A percentile compares a stretch with the other conserved stretches of the same genome.
These are phyloP conservation scores for Claviceps lovelessii DNA, from an alignment of 2,329 filamentous ascomycete species.

Conservation along the genomic window DNA sequence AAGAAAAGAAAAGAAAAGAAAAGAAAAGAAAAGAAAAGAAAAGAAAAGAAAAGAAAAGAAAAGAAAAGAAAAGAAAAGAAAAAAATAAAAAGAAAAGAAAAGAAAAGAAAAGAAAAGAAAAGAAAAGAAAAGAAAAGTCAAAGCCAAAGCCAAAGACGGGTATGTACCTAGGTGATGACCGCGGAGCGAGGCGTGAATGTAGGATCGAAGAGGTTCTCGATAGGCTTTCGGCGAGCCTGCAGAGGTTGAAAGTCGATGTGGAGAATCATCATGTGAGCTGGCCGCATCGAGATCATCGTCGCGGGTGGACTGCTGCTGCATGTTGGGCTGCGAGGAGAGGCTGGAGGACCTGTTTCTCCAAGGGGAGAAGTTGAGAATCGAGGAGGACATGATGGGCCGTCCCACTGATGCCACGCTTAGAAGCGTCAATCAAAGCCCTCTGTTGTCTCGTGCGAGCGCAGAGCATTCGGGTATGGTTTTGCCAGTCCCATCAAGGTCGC, in stretches of 20 bases:
- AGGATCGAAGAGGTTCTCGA: slow-evolving; percentile 56
- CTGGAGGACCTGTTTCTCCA: slow-evolving; percentile 32
- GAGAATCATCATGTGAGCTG: slow-evolving; percentile 10
- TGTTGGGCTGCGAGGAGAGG: slow-evolving; percentile 20
- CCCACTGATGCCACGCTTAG: neutral
- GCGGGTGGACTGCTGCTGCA: slow-evolving; percentile 11
- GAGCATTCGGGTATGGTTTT: neutral
- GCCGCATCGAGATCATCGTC: slow-evolving; percentile 14
- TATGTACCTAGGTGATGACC: slow-evolving; percentile 39
- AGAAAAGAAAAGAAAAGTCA: no score
- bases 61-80: no score
- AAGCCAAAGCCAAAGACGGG: no score
- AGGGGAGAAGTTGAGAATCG: slow-evolving; percentile 31
- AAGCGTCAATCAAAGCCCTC: neutral
- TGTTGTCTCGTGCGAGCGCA: neutral
- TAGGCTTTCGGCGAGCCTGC: slow-evolving; percentile 24
- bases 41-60: no score
- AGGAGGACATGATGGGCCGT: slow-evolving; percentile 33
- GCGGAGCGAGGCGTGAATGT: slow-evolving; percentile 51
- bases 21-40: no score
- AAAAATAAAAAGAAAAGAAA: no score
- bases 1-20: neutral
- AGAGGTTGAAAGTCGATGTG: slow-evolving; percentile 25
- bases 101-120: no score
- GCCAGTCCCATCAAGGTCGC: slow-evolving; percentile 4